Conservation (phyloP, 2,329 filamentous ascomycete genomes). For the Sarocladium kiliense region DNA sequence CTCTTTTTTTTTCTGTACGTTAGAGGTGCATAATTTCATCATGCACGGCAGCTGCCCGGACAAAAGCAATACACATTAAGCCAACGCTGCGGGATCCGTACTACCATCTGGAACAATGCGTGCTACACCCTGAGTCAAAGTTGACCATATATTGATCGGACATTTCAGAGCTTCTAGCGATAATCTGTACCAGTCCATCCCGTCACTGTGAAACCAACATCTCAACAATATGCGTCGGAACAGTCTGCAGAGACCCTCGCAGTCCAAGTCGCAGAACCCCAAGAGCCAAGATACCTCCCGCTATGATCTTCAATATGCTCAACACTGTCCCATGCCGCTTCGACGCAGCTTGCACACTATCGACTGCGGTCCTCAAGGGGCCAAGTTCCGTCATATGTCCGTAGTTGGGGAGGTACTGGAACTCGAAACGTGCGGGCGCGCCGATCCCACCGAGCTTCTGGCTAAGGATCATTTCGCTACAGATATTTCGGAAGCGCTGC, state of each 20-base stretch:
- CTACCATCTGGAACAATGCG: not conserved
- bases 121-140: not conserved
- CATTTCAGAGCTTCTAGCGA: not conserved
- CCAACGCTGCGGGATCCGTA: not conserved
- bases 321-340: not conserved
- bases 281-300: not conserved
- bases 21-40: not conserved
- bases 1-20: not conserved
- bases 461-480: slow-evolving; percentile 53
- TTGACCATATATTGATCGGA: not conserved
- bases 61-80: not conserved
- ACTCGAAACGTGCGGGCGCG: slow-evolving; percentile 58
- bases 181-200: not conserved
- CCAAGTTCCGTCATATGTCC: slow-evolving; percentile 27
- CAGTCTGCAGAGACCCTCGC: not conserved
- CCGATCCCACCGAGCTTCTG: slow-evolving; percentile 57
- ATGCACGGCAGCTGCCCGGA: not conserved
- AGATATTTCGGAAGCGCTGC: slow-evolving; percentile 21
- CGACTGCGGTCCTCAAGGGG: slow-evolving; percentile 17
- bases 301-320: not conserved
- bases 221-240: not conserved
- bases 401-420: slow-evolving; percentile 60
- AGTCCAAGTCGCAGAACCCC: not conserved
- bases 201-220: slow-evolving; percentile 2
- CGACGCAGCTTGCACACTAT: not conserved